Evolutionary conservation across 129 eudicot species (phyloP).

Genomic region (Ambrosia trifida): DNA sequence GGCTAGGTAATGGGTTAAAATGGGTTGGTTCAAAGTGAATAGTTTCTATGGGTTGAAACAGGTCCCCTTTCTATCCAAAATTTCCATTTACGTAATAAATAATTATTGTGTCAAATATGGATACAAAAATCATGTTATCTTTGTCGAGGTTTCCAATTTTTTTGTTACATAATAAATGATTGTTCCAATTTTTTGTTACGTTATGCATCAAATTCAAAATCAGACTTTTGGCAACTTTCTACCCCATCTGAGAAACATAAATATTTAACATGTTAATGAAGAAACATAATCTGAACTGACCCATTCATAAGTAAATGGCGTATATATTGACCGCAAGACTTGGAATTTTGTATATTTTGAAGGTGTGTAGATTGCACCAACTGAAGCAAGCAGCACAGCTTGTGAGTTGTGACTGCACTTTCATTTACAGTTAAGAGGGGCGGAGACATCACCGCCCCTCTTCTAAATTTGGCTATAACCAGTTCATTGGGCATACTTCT

Average conservation of each 20-base stretch:
- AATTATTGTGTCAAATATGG: neutral
- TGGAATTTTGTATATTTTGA: slow-evolving; percentile 18
- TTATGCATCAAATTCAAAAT: neutral
- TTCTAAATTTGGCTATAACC: slow-evolving; percentile 85
- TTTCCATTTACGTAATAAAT: neutral
- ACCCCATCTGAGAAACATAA: neutral
- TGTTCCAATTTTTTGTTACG: too few species aligned
- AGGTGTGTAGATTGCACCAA: slow-evolving; percentile 94
- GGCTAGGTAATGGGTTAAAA: neutral
- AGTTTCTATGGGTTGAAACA: neutral
- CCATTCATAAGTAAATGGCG: neutral
- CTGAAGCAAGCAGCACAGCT: slow-evolving; percentile 91
- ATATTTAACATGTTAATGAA: neutral
- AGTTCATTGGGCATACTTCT: slow-evolving; percentile 70
- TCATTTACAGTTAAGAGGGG: slow-evolving; percentile 91
- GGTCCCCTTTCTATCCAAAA: neutral
- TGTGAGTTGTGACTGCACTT: slow-evolving; percentile 92
- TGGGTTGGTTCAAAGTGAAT: too few species aligned
- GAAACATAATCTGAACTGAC: neutral
- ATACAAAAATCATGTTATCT: neutral
- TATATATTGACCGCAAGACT: neutral
- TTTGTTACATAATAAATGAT: neutral
- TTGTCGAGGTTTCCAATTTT: neutral
- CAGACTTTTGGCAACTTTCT: neutral
- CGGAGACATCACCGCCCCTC: slow-evolving; percentile 87